Base-by-base conservation (phyloP, 1,139 yeast genomes). In the Suhomyces terraborum region DNA sequence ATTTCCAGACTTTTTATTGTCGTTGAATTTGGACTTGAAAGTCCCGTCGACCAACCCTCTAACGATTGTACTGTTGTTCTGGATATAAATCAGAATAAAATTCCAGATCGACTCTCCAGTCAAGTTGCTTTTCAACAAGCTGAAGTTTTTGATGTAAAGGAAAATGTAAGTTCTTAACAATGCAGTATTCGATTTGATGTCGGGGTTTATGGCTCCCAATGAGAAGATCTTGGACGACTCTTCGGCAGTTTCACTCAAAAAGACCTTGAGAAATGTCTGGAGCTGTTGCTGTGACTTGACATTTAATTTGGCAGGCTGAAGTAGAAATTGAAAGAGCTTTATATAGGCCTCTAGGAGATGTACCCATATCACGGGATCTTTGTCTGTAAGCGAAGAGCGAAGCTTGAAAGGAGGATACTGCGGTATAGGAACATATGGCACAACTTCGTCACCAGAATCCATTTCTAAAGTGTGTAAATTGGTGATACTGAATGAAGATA, bases 361-460 rank as follows among this genome's bases (percentile, higher is more conserved):
- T 3, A 76, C 84, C 89, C 91, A 85, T 8, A 85, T 84, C 24
- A 85, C 89, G 0, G 94, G 94, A 55, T 85, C 94, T 51, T 80
- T 84, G 53, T 85, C 93, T 8, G 84, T 82, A 53, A 85, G 66
- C 8, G 88, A 80, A 0, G 91, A 84, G 29, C 93, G 67, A 23
- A 85, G 70, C 47, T 77, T 75, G 62, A 84, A 84, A 1, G 89
- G 89, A 3, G 93, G 93, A 46, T 79, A 85, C 29, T 77, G 76
- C 5, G 87, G 86, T 10, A 84, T 77, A 1, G 88, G 88, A 9
- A 81, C 64, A 31, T 56, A 48, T 5, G 50, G 41, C 14, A 18
- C 14, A 12, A 36, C 34, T n/a, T 38, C 41, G 19, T 38, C 41
- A 14, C n/a, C 12, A 6, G 32, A 19, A 10, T 23, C 29, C 33